Base-by-base conservation (phyloP, 805 yeast species). In the Priceomyces carsonii region DNA sequence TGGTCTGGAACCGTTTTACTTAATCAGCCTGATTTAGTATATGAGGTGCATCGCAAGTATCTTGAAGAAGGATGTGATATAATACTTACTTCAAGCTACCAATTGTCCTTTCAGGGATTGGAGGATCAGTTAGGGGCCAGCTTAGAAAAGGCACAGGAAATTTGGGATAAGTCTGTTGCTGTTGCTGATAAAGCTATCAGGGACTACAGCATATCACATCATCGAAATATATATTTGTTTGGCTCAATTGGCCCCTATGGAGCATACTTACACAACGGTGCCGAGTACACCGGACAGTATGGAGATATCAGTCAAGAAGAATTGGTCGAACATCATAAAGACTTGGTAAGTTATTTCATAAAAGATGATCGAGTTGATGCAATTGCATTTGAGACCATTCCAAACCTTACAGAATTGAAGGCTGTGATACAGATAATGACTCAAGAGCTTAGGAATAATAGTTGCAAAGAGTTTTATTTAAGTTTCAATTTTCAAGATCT, bases 201-300 rank as follows among this genome's bases (percentile, higher is more conserved):
- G 18, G 14, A 16, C 4, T 23, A 32, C 34, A 19, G 21, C 19
- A 19, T 27, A 7, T 17, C 10, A 18, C 8, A 27, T 1, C 7
- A 19, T 18, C 14, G 22, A 14, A 37, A 46, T 12, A 43, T 51
- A 6, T 48, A 38, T 29, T 66, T 80, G 4, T 77, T 76, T 1
- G 95, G 85, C 0, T 76, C 85, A 6, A 58, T 85, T 23, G 95
- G 95, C 0, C 87, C 95, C 0, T 86, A 77, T 53, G 95, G 90
- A 1, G 85, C 90, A 0, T 78, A 61, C 44, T 51, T 82, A 23
- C 77, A 82, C 18, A 69, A 77, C 43, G 88, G 89, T 0, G 69
- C 82, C 0, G 95, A 86, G 49, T 86, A 81, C 47, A 77, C 81
- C 3, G 95, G 95, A 1, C 69, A 79, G 33, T 85, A 84, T 53